Conservation (phyloP, 176 grass and related monocot genomes). For the Avena atlantica region DNA sequence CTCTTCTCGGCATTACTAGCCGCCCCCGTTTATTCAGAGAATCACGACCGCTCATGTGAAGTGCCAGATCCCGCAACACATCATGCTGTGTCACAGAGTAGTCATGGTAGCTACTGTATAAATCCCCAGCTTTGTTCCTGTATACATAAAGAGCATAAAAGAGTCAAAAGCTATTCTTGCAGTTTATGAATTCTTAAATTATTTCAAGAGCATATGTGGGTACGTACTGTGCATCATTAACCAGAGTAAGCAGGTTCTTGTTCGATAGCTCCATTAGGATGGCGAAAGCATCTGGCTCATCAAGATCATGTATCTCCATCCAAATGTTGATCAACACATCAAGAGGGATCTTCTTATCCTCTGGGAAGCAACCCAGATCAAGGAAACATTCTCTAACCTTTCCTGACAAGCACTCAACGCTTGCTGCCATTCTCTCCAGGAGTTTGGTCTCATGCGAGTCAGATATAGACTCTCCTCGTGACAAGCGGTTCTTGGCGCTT, state of each 20-base stretch:
- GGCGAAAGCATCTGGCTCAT: conserved; percentile 86
- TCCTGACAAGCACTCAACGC: conserved; percentile 71
- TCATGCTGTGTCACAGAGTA: conserved; percentile 91
- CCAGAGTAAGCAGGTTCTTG: conserved; percentile 88
- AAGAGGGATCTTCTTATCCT: conserved; percentile 97
- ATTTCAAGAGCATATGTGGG: conserved; percentile 22
- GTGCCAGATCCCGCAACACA: conserved; percentile 92
- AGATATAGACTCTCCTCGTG: conserved; percentile 82
- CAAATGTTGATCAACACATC: conserved; percentile 92
- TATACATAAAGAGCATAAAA: conserved; percentile 21
- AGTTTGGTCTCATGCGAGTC: conserved; percentile 91
- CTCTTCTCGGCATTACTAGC: conserved; percentile 91
- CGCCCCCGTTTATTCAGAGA: conserved; percentile 63
- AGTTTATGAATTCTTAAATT: not conserved
- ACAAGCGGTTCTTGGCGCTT: conserved; percentile 91
- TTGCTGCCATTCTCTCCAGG: conserved; percentile 83
- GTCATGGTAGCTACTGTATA: conserved; percentile 91
- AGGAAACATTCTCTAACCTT: conserved; percentile 93
- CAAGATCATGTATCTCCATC: conserved; percentile 97
- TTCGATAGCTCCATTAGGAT: conserved; percentile 83
- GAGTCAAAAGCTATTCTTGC: conserved; percentile 7
- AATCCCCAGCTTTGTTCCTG: conserved; percentile 90
- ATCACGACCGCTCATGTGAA: conserved; percentile 72
- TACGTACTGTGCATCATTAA: conserved; percentile 97
- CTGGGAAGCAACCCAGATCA: conserved; percentile 92